Base-by-base conservation (phyloP, 2,329 filamentous ascomycete species). In the Xylaria sp. region DNA sequence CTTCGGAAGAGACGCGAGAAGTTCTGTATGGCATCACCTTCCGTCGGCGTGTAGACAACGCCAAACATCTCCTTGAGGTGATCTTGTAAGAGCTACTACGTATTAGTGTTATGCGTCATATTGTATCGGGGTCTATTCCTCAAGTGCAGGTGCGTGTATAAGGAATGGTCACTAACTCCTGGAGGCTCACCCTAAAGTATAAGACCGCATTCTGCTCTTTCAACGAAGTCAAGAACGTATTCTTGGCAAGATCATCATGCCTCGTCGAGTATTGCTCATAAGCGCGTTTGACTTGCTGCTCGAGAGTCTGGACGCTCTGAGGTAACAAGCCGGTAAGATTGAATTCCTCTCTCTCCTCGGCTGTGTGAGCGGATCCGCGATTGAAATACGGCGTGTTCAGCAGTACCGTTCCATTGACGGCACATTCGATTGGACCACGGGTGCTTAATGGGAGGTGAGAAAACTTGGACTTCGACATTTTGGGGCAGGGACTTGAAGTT, bases 11-110 rank as follows among this genome's bases (percentile, higher is more conserved):
- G 79, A 0, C 90, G 83, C 0, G 93, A 96, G 77, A 93, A 97
- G 71, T 94, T 92, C 72, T 93, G 88, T 59, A 97, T 97, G 0
- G 94, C 94, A 48, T 97, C 93, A 9, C 92, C 93, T 80, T 97
- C 93, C 0, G 94, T 97, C 0, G 94, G 94, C 0, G 94, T 97
- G 77, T 97, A 97, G 33, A 97, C 92, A n/a, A 97, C 83, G 48
- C 90, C 89, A 76, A 97, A 94, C 92, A 97, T 96, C 77, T 97
- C 93, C 71, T 92, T 90, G 23, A 97, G 81, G 74, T 97, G 90
- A 4, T 92, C 88, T 77, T 92, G 86, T 7, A 96, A 84, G 10
- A 97, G 85, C 87, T 93, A 68, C 10, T 58, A 3, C 33, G 6
- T 20, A 5, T 56, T 42, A 53, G 40, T 9, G 6, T 28, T 40